phyloP scores from a whole-genome alignment of 129 eudicot genomes.

The Lonicera japonica region DNA sequence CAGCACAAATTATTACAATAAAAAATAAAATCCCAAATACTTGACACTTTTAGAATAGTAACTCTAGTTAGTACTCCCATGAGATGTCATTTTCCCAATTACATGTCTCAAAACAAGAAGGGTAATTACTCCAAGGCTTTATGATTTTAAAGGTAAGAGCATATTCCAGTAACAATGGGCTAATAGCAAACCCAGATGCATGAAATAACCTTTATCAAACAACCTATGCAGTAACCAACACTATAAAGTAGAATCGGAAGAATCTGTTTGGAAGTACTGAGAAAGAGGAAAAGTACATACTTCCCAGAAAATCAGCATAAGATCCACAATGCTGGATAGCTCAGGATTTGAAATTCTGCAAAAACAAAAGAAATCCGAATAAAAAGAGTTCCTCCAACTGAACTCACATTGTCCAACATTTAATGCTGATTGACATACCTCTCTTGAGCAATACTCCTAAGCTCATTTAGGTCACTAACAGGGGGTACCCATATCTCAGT shows the following conservation, averaged over 20 bases:
- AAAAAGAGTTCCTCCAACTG: neutral
- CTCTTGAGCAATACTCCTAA: constrained; percentile 59
- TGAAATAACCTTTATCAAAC: neutral
- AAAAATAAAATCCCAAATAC: too few species aligned
- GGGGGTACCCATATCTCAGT: constrained; percentile 99
- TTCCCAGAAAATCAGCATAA: constrained; percentile 76
- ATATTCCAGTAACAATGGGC: neutral
- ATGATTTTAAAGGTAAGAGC: neutral
- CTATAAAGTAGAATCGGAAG: too few species aligned
- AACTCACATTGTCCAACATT: neutral
- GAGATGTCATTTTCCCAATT: too few species aligned
- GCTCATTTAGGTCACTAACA: constrained; percentile 62
- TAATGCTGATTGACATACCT: constrained; percentile 32
- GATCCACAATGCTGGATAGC: constrained; percentile 43
- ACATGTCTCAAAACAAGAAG: too few species aligned
- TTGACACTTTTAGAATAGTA: too few species aligned
- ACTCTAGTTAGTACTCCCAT: too few species aligned
- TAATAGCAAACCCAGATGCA: neutral
- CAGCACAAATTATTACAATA: too few species aligned
- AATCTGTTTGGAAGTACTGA: neutral
- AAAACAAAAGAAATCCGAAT: constrained; percentile 4
- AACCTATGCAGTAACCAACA: neutral
- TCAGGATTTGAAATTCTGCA: constrained; percentile 50
- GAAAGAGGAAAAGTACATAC: constrained; percentile 27
- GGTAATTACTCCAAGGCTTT: neutral